Evolutionary conservation across 352 stramenopile species (phyloP).

Genomic region (Globisporangium sylvaticum): DNA sequence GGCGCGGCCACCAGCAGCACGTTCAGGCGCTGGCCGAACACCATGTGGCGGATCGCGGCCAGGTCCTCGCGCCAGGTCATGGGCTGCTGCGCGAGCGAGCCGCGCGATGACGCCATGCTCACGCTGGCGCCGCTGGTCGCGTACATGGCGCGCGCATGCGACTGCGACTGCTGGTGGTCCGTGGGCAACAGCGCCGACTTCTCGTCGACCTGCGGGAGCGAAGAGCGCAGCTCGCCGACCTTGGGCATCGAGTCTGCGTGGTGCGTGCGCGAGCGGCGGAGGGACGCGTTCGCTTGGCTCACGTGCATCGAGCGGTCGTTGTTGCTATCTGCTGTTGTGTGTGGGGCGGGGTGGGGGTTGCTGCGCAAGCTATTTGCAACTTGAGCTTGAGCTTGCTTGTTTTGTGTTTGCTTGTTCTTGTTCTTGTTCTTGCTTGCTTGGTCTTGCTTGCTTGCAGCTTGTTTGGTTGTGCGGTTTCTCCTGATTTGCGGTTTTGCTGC

Average conservation of each 20-base stretch:
- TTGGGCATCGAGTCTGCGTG: conserved; percentile 25
- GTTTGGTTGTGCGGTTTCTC: background rate
- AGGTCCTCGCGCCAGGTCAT: conserved; percentile 33
- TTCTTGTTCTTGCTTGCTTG: too few relatives aligned
- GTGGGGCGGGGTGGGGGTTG: background rate
- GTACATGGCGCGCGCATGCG: conserved; percentile 20
- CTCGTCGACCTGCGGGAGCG: conserved; percentile 7
- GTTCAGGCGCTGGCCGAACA: conserved; percentile 62
- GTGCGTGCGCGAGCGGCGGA: conserved; percentile 48
- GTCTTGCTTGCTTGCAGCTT: background rate
- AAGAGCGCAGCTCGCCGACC: conserved; percentile 6
- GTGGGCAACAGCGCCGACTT: conserved; percentile 13
- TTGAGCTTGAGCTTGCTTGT: background rate
- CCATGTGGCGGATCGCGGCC: conserved; percentile 35
- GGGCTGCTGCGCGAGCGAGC: background rate
- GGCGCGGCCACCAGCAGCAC: conserved; percentile 56
- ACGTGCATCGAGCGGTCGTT: conserved; percentile 46
- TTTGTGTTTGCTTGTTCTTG: too few relatives aligned
- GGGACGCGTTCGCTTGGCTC: conserved; percentile 50
- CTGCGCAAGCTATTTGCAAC: background rate
- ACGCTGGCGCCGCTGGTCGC: conserved; percentile 24
- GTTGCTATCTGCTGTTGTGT: background rate
- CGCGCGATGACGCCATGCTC: conserved; percentile 30
- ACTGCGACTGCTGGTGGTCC: background rate
- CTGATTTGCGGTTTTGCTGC: conserved; percentile 3